Evolutionary conservation across 1,139 yeast species (phyloP).

Genomic region (Debaryomyces robertsiae): DNA sequence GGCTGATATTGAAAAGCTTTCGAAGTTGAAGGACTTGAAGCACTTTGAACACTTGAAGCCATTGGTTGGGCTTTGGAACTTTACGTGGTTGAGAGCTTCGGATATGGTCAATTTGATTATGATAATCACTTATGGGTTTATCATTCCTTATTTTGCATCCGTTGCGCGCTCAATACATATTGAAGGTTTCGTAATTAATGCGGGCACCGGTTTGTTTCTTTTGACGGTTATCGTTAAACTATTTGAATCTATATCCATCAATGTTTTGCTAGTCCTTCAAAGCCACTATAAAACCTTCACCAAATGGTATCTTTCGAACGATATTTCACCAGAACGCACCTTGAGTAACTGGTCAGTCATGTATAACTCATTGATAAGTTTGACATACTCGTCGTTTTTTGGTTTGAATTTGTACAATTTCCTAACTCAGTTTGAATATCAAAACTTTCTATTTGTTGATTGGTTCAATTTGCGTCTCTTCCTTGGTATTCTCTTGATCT

Average conservation of each 20-base stretch:
- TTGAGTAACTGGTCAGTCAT: constrained; percentile 77
- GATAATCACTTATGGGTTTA: constrained; percentile 43
- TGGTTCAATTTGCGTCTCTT: constrained; percentile 62
- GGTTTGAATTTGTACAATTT: constrained; percentile 42
- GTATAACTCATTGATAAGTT: constrained; percentile 56
- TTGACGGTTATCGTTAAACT: constrained; percentile 55
- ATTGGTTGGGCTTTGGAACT: constrained; percentile 63
- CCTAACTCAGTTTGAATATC: constrained; percentile 23
- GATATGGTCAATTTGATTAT: constrained; percentile 61
- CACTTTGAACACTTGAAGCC: constrained; percentile 58
- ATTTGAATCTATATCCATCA: constrained; percentile 55
- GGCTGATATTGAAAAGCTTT: constrained; percentile 36
- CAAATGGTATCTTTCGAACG: constrained; percentile 64
- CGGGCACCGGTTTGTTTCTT: constrained; percentile 38
- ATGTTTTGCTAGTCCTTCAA: constrained; percentile 59
- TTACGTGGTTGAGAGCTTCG: constrained; percentile 64
- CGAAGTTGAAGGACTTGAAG: constrained; percentile 47
- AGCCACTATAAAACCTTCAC: constrained; percentile 68
- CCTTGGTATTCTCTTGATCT: constrained; percentile 54
- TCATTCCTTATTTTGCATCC: constrained; percentile 50
- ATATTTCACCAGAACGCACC: constrained; percentile 67
- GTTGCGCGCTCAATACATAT: constrained; percentile 21
- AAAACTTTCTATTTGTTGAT: constrained; percentile 29
- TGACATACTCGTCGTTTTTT: constrained; percentile 49
- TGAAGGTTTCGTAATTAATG: constrained; percentile 13